A percentile compares a stretch with the other conserved stretches of the same genome.
These are phyloP conservation scores for Pisolithus marmoratus DNA, from an alignment of 768 basidiomycete genomes.

Conservation along the genomic window DNA sequence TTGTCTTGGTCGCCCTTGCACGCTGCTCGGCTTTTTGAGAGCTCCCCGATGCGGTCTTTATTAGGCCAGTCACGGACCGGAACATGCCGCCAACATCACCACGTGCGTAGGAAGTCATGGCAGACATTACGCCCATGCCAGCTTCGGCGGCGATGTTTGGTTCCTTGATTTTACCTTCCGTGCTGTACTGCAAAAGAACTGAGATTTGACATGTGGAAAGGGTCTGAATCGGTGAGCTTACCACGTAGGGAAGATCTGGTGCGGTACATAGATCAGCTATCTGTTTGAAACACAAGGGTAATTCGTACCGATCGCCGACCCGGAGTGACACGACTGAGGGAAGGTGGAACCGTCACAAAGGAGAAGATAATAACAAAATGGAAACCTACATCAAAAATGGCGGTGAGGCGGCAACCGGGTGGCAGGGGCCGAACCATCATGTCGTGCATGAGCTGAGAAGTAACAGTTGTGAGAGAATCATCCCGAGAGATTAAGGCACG, in stretches of 20 bases:
- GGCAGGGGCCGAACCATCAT: constrained; percentile 81
- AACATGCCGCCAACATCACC: constrained; percentile 81
- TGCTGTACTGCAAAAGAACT: constrained; percentile 61
- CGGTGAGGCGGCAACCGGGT: constrained; percentile 81
- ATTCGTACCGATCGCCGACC: constrained; percentile 67
- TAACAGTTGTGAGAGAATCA: constrained; percentile 2
- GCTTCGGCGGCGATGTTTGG: constrained; percentile 86
- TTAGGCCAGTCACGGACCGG: constrained; percentile 62
- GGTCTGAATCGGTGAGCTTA: constrained; percentile 35
- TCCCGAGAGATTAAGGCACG: not conserved
- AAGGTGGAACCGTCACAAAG: constrained; percentile 1
- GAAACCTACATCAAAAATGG: constrained; percentile 64
- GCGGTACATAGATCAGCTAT: not conserved
- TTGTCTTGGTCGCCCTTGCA: constrained; percentile 60
- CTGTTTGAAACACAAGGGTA: not conserved
- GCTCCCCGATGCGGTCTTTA: constrained; percentile 69
- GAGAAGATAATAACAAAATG: not conserved
- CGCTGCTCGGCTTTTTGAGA: constrained; percentile 58
- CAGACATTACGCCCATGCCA: constrained; percentile 78
- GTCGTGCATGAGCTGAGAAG: constrained; percentile 57
- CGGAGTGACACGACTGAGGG: constrained; percentile 80
- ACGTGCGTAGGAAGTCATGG: constrained; percentile 67
- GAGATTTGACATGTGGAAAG: constrained; percentile 47
- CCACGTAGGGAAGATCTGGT: not conserved
- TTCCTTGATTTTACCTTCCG: constrained; percentile 93